Conservation (phyloP, 345 rosid species). For the Ailanthus altissimus region DNA sequence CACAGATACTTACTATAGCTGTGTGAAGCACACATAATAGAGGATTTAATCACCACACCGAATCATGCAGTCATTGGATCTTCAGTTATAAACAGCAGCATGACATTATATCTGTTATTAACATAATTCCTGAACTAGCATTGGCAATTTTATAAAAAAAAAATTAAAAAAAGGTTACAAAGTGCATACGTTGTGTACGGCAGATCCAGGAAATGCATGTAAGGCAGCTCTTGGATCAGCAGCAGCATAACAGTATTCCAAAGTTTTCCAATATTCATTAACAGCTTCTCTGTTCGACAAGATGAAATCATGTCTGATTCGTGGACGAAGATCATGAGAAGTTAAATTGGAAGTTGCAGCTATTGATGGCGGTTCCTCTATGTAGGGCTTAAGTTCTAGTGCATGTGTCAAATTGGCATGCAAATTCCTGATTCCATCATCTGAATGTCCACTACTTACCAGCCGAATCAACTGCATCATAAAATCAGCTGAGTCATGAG, state of each 20-base stretch:
- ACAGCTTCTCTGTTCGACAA: constrained; percentile 75
- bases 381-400: constrained; percentile 85
- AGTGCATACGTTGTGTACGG: constrained; percentile 76
- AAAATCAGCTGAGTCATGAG: constrained; percentile 27
- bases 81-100: constrained; percentile 1
- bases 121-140: not conserved
- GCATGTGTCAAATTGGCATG: constrained; percentile 71
- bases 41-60: not conserved
- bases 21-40: not conserved
- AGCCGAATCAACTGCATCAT: constrained; percentile 73
- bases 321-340: constrained; percentile 84
- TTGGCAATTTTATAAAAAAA: not conserved
- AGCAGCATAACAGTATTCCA: constrained; percentile 95
- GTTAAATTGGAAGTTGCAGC: constrained; percentile 49
- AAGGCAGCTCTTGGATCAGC: constrained; percentile 79
- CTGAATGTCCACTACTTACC: constrained; percentile 52
- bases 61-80: not conserved
- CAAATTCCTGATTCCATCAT: constrained; percentile 44
- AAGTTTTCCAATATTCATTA: constrained; percentile 87
- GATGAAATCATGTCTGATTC: constrained; percentile 85
- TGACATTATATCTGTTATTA: not conserved
- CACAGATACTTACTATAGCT: not conserved
- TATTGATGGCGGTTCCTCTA: constrained; percentile 75
- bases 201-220: constrained; percentile 93
- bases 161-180: not conserved